These are phyloP conservation scores for Gossypium gossypioides DNA, from an alignment of 441 rosid species.

Conservation along the genomic window DNA sequence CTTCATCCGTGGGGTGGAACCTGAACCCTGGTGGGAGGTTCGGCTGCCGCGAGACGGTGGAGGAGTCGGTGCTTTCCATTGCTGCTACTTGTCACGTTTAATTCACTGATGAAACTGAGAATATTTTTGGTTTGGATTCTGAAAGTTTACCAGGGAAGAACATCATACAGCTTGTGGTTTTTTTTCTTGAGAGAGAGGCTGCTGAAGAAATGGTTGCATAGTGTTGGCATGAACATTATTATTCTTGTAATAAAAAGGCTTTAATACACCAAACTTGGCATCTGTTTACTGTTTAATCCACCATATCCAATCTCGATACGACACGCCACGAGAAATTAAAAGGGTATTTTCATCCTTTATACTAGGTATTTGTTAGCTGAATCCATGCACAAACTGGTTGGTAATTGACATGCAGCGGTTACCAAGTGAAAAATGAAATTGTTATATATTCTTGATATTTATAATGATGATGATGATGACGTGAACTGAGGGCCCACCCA, in stretches of 20 bases:
- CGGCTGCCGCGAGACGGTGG: slow-evolving; percentile 25
- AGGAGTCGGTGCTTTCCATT: background rate
- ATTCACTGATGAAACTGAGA: background rate
- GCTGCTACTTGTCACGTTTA: background rate
- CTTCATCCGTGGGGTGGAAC: slow-evolving; percentile 70
- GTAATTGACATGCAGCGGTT: background rate
- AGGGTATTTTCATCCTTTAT: background rate
- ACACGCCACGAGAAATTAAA: background rate
- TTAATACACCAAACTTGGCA: background rate
- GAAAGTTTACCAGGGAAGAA: background rate
- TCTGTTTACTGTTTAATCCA: background rate
- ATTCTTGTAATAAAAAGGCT: background rate
- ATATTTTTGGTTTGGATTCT: background rate
- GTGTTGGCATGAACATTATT: background rate
- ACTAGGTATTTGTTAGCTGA: background rate
- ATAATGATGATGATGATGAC: background rate
- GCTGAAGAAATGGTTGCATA: background rate
- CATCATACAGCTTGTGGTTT: background rate
- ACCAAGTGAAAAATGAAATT: background rate
- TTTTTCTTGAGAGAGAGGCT: too few species aligned
- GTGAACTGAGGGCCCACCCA: background rate
- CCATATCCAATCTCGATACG: background rate
- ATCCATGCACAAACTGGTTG: background rate
- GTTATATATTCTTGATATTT: background rate
- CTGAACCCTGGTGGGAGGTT: slow-evolving; percentile 77